phyloP scores from a whole-genome alignment of 1,139 yeast species.

The Magnusiomyces fungicola region DNA sequence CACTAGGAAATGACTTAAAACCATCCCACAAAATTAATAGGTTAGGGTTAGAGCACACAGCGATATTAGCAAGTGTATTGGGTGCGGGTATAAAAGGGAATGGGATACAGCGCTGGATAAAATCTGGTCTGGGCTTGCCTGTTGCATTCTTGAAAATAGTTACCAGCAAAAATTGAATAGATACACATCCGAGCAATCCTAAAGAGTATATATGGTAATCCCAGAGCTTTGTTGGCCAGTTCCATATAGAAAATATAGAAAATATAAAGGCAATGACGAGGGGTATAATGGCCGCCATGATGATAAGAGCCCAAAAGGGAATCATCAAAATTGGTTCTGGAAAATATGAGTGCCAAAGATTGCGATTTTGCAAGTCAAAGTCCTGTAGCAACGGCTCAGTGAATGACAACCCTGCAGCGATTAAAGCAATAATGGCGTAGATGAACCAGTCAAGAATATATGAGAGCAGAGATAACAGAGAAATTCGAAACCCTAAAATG shows the following conservation, averaged over 20 bases:
- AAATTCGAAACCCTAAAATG: slow-evolving; percentile 7
- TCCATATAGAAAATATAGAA: slow-evolving; percentile 9
- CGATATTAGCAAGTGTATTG: slow-evolving; percentile 8
- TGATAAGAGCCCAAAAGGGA: slow-evolving; percentile 7
- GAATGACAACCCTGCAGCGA: slow-evolving; percentile 4
- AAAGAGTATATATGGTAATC: slow-evolving; percentile 10
- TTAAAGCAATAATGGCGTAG: neutral
- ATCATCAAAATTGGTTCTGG: slow-evolving; percentile 5
- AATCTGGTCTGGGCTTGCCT: slow-evolving; percentile 11
- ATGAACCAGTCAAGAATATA: slow-evolving; percentile 9
- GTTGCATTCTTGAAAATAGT: slow-evolving; percentile 6
- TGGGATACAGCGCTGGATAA: slow-evolving; percentile 9
- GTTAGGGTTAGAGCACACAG: slow-evolving; percentile 8
- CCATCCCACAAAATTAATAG: slow-evolving; percentile 11
- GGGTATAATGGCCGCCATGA: slow-evolving; percentile 4
- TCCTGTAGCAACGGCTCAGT: slow-evolving; percentile 11
- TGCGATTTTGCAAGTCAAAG: slow-evolving; percentile 3
- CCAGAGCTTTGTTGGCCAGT: slow-evolving; percentile 10
- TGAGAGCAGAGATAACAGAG: slow-evolving; percentile 7
- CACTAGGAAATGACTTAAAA: slow-evolving; percentile 11
- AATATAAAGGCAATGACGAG: neutral
- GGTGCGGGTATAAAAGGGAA: slow-evolving; percentile 6
- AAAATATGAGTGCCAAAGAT: slow-evolving; percentile 5
- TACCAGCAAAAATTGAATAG: slow-evolving; percentile 6
- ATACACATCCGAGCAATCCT: slow-evolving; percentile 6